A percentile compares a stretch with the other conserved stretches of the same genome.
Conservation (phyloP, 768 basidiomycete species). For the Lactifluus echinatus region DNA sequence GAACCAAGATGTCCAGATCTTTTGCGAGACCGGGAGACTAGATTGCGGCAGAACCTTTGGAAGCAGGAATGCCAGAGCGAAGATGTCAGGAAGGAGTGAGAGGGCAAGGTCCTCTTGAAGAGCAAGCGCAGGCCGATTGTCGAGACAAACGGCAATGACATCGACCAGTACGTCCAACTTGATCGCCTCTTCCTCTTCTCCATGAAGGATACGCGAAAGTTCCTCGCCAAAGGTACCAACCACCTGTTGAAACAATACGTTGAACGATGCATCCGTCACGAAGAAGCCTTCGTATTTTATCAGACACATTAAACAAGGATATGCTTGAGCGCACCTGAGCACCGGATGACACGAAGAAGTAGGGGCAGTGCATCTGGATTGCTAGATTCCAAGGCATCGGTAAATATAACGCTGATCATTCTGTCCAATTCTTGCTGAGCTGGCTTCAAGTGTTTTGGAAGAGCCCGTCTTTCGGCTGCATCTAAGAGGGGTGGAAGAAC, state of each 20-base stretch:
- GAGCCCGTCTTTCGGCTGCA: constrained; percentile 29
- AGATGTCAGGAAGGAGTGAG: constrained; percentile 36
- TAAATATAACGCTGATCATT: constrained; percentile 34
- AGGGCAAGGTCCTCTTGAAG: neutral
- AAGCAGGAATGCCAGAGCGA: constrained; percentile 41
- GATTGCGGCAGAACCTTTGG: constrained; percentile 27
- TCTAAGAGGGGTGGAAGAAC: constrained; percentile 35
- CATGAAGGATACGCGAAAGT: constrained; percentile 10
- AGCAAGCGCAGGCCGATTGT: neutral
- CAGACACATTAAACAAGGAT: constrained; percentile 2
- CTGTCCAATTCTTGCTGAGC: constrained; percentile 37
- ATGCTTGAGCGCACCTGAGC: constrained; percentile 30
- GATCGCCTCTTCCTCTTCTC: neutral
- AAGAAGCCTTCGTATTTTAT: constrained; percentile 23
- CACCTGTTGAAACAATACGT: constrained; percentile 23
- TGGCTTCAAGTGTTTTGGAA: constrained; percentile 42
- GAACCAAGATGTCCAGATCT: constrained; percentile 29
- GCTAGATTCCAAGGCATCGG: constrained; percentile 28
- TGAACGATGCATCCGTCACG: constrained; percentile 28
- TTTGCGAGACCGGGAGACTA: constrained; percentile 19
- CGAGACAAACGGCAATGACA: constrained; percentile 11
- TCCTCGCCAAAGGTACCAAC: constrained; percentile 16
- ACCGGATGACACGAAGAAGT: constrained; percentile 33
- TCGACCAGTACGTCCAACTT: constrained; percentile 6
- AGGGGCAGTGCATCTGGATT: constrained; percentile 27